Evolutionary conservation across 208 protist species (phyloP), one percentile per base, ranked within the genome.

Genomic region (Phytomonas serpens): DNA sequence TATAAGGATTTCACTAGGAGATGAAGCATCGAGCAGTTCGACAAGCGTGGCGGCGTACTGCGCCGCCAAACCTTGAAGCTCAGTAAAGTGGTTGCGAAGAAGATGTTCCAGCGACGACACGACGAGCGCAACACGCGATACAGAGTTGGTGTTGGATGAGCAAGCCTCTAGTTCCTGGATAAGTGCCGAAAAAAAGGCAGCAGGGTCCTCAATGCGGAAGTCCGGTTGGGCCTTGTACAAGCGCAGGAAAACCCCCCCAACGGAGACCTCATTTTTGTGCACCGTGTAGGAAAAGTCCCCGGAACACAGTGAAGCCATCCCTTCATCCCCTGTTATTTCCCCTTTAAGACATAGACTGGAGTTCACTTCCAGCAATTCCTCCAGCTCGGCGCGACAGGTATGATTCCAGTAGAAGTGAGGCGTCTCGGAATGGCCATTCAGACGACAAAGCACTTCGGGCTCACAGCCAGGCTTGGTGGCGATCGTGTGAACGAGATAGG

Each of bases 331-430:
- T 23, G 34, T n/a, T 0, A 82, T n/a, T 23, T 69, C 72, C 52
- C 62, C 61, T 14, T 64, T 29, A 1, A 75, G 74, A 7, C 70
- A 76, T 6, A 64, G 72, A 31, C 83, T 72, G 34, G 86, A 92
- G 52, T 92, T 87, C 23, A 13, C 36, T 11, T 77, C 62, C 27
- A 95, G 64, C 27, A 93, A 68, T n/a, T 96, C 86, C 38, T 77
- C 64, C 67, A 97, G 75, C 79, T 97, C 90, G 1, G 74, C 62
- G 31, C 92, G 85, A n/a, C 78, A 87, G 13, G 76, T 63, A 79
- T 97, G 95, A 75, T 94, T 91, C 92, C 94, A 97, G 31, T 97
- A 36, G 69, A 96, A 84, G 72, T 93, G 92, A 52, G 93, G 93
- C 19, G 82, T 94, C 27, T 92, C 87, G 27, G 81, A 76, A 81